Base-by-base conservation (phyloP, 1,284 basidiomycete genomes). In the Ustilago lituana region DNA sequence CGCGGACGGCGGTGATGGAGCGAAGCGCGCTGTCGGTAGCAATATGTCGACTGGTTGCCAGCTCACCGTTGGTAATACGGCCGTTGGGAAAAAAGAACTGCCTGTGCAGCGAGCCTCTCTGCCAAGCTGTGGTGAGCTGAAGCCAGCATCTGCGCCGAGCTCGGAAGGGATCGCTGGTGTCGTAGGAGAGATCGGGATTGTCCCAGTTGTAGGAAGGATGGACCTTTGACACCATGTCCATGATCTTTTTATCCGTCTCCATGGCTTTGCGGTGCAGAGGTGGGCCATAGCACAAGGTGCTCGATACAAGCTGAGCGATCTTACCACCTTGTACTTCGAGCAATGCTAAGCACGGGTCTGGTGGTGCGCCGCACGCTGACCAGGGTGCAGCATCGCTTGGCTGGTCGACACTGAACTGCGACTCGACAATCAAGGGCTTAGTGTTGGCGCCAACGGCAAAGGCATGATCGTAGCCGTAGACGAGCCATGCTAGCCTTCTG, bases 371-470 rank as follows among this genome's bases (percentile, higher is more conserved):
- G 23, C 50, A 45, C 3, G 55, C 55, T 1, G 47, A 24, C 63
- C 63, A 72, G 4, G 64, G 63, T 9, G 63, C 51, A 0, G 59
- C 58, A 29, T 67, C 63, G 44, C 63, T 54, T 4, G 68, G 68
- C 26, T 56, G 51, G 26, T 63, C 68, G n/a, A 72, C 68, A 31
- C 68, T 72, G 53, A 72, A 72, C 19, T 72, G 68, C 26, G 68
- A 62, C 14, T 72, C 68, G 37, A 56, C 52, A 12, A 72, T 72
- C 23, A 67, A 31, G 5, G 68, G 68, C 9, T 47, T 51, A 7
- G 61, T 66, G 40, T 67, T 67, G 55, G 63, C 64, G 20, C 68
- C 68, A 12, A 72, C 56, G 33, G 68, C 63, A 32, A 59, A 72
- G 3, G 63, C 59, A 14, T 67, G 63, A 31, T 72, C 68, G 48